These are phyloP conservation scores for Alternaria hordeiaustralica DNA, from an alignment of 2,329 filamentous ascomycete genomes.

Conservation along the genomic window DNA sequence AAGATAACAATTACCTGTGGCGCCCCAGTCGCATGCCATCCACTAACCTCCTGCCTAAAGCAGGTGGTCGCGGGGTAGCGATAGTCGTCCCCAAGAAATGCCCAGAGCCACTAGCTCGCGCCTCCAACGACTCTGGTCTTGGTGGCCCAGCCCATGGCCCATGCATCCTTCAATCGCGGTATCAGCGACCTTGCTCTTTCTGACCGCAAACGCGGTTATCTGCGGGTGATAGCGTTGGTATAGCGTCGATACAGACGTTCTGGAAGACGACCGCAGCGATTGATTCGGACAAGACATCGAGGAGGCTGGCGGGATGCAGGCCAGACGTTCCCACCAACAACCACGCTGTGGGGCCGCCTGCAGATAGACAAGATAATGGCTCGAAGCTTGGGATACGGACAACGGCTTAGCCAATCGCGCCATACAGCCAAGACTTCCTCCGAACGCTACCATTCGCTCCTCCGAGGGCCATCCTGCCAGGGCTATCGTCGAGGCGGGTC, in stretches of 20 bases:
- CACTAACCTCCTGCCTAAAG: conserved; percentile 17
- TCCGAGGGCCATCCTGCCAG: not conserved
- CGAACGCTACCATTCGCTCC: conserved; percentile 1
- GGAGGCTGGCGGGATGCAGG: not conserved
- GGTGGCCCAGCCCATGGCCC: not conserved
- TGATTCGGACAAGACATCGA: not conserved
- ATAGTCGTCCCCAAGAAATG: conserved; percentile 7
- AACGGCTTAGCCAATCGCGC: conserved; percentile 6
- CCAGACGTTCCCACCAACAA: conserved; percentile 3
- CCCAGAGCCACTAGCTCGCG: conserved; percentile 8
- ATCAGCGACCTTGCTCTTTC: conserved; percentile 9
- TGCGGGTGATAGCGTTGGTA: conserved; percentile 1
- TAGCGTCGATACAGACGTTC: not conserved
- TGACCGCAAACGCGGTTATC: conserved; percentile 1
- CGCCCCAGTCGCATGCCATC: conserved; percentile 9
- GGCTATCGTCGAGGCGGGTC: not conserved
- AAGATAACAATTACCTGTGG: conserved; percentile 19
- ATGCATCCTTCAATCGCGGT: not conserved
- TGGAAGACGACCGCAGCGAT: not conserved
- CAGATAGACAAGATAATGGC: conserved; percentile 8
- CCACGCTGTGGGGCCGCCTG: conserved; percentile 6
- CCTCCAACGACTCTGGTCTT: conserved; percentile 10
- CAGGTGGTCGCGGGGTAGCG: not conserved
- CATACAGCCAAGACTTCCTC: not conserved
- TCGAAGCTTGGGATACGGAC: conserved; percentile 10